Evolutionary conservation across 176 grass and related monocot genomes (phyloP).

Genomic region (Areca catechu): DNA sequence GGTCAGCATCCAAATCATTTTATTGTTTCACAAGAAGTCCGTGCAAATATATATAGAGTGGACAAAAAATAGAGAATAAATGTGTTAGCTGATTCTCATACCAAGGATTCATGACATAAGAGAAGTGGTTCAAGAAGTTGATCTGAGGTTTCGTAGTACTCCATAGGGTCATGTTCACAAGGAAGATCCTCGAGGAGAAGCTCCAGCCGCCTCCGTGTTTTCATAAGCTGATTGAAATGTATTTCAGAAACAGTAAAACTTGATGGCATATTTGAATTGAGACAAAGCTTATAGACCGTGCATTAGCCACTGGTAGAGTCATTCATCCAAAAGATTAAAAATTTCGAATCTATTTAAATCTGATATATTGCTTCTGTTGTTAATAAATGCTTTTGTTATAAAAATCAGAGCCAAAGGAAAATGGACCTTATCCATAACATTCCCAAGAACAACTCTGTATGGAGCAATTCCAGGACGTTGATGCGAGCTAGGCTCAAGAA

Average conservation of each 20-base stretch:
- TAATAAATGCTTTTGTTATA: no score
- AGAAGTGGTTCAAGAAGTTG: conserved; percentile 81
- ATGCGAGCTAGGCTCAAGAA: conserved; percentile 67
- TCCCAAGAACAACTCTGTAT: conserved; percentile 85
- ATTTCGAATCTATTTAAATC: no score
- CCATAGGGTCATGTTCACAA: conserved; percentile 54
- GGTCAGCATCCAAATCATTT: no score
- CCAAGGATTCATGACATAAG: conserved; percentile 83
- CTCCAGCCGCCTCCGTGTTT: conserved; percentile 57
- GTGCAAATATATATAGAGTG: no score
- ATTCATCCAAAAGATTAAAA: no score
- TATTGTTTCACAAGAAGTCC: no score
- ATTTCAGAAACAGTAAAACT: no score
- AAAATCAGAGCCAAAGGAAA: neutral
- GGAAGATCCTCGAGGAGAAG: conserved; percentile 74
- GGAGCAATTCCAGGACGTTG: conserved; percentile 73
- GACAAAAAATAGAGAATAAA: no score
- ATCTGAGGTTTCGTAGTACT: conserved; percentile 69
- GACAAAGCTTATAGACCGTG: no score
- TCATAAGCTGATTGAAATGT: conserved; percentile 48
- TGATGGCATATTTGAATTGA: no score
- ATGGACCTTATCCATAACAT: conserved; percentile 80
- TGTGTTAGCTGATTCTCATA: conserved; percentile 11
- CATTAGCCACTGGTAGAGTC: no score
- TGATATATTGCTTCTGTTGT: no score